Percentiles rank a stretch among this genome's conserved stretches.
Conservation (phyloP, 2,329 filamentous ascomycete species). For the Diaporthe nobilis region DNA sequence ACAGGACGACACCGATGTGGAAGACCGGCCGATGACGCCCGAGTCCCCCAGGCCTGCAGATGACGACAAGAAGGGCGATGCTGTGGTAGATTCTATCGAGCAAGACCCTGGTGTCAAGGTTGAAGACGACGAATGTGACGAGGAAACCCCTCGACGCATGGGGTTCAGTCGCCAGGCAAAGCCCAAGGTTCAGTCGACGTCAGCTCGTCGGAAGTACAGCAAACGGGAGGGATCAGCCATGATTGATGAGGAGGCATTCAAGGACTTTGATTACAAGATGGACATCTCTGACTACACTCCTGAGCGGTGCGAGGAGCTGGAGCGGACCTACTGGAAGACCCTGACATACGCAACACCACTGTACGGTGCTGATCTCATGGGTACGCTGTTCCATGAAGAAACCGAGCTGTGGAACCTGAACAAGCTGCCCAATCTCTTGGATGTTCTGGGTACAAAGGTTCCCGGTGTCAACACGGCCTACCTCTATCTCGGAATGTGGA, state of each 20-base stretch:
- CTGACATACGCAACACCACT: slow-evolving; percentile 94
- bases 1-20: slow-evolving; percentile 56
- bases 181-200: slow-evolving; percentile 80
- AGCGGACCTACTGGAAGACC: slow-evolving; percentile 97
- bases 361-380: slow-evolving; percentile 97
- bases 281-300: slow-evolving; percentile 89
- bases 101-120: slow-evolving; percentile 58
- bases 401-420: slow-evolving; percentile 94
- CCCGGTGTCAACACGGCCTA: slow-evolving; percentile 99
- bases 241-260: slow-evolving; percentile 91
- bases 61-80: slow-evolving; percentile 47
- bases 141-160: slow-evolving; percentile 62
- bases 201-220: slow-evolving; percentile 89
- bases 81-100: slow-evolving; percentile 64
- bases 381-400: slow-evolving; percentile 90
- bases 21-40: slow-evolving; percentile 71
- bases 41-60: slow-evolving; percentile 64
- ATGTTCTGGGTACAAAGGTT: slow-evolving; percentile 94
- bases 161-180: slow-evolving; percentile 66
- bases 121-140: slow-evolving; percentile 63
- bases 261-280: slow-evolving; percentile 91
- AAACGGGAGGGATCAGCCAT: slow-evolving; percentile 82
- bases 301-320: slow-evolving; percentile 93
- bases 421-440: slow-evolving; percentile 91
- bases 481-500: slow-evolving; percentile 99